Evolutionary conservation across 352 stramenopile genomes (phyloP).

Genomic region (Pythium dissotocum): DNA sequence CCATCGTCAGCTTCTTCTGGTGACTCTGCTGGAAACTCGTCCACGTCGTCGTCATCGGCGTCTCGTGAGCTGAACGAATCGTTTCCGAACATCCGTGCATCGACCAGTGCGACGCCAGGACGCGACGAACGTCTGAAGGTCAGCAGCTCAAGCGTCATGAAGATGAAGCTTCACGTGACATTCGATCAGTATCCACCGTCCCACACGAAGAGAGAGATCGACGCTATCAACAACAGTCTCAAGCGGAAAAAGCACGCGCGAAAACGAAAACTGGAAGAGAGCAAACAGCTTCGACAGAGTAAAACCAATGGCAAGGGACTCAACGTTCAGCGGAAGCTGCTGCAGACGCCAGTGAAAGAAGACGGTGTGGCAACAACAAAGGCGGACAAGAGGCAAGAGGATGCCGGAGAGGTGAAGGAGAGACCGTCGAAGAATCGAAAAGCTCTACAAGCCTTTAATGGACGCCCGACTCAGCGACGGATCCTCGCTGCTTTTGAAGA

Average conservation of each 20-base stretch:
- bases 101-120: conserved; percentile 68
- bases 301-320: conserved; percentile 29
- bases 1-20: conserved; percentile 14
- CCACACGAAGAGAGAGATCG: conserved; percentile 64
- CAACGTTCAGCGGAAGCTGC: conserved; percentile 67
- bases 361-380: neutral
- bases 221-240: conserved; percentile 84
- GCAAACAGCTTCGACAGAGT: conserved; percentile 5
- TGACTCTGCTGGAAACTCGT: neutral
- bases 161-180: conserved; percentile 71
- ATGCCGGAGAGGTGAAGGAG: conserved; percentile 2
- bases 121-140: conserved; percentile 66
- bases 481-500: conserved; percentile 5
- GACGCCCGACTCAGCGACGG: conserved; percentile 14
- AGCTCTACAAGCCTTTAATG: conserved; percentile 4
- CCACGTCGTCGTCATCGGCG: neutral
- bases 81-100: conserved; percentile 83
- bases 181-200: conserved; percentile 45
- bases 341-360: conserved; percentile 71
- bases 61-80: conserved; percentile 40
- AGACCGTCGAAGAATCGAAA: conserved; percentile 4
- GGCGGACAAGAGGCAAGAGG: neutral
- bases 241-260: conserved; percentile 60
- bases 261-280: conserved; percentile 61
- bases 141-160: conserved; percentile 63